Base-by-base conservation (phyloP, 106 monocot genomes). In the Phalaenopsis equestris region DNA sequence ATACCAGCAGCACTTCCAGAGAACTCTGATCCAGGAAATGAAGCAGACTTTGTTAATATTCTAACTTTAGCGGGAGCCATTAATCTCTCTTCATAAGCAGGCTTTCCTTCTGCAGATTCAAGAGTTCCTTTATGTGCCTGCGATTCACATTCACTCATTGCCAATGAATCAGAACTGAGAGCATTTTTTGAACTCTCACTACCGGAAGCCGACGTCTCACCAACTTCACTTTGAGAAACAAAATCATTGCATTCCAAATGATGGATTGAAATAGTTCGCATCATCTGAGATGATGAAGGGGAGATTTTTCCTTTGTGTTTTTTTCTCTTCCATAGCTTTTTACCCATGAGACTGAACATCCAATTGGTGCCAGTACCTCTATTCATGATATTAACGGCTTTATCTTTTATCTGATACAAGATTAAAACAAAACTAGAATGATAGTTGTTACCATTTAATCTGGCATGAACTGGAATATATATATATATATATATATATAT, bases 231-330 rank as follows among this genome's bases (percentile, higher is more conserved):
- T 38, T 81, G 72, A 84, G 81, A 55, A 78, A 87, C 86, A 81
- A 82, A 90, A 56, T 92, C 90, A 73, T 87, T 79, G 64, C 83
- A 87, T 56, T 92, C 95, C 83, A 92, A 73, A 79, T 95, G 90
- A 81, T 95, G 95, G 23, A 92, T 92, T 38, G 95, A 92, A 64
- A 86, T 56, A 6, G 90, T 92, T 5, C 90, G 90, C 75, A 80
- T 56, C 64, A 92, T 76, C n/a, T 75, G 82, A 45, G 89, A 78
- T 58, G 81, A 76, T 81, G 81, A 77, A 77, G 84, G 80, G 42
- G 88, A 83, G 46, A 80, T 76, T 73, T 92, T 87, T 42, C 78
- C 37, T 82, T 85, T 86, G 23, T 64, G 82, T 9, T 84, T 64
- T 30, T 57, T 78, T 72, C 83, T 90, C 65, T 82, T 78, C 47